Percentiles rank a stretch among this genome's conserved stretches.
Evolutionary conservation across 306 rosid species (phyloP).

Genomic region (Calophaca sinica): DNA sequence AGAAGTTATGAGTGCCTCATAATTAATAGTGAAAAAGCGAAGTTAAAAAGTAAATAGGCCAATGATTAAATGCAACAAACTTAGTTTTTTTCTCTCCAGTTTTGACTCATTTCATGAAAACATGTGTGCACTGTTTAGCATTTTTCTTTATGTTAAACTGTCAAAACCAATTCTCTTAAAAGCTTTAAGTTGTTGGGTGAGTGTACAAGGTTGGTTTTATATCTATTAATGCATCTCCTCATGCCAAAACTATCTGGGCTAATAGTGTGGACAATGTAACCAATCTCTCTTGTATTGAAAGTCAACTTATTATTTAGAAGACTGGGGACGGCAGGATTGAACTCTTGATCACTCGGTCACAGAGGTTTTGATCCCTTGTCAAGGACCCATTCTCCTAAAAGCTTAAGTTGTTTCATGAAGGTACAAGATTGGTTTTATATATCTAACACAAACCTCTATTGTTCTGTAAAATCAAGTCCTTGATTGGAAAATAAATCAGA

Average conservation of each 20-base stretch:
- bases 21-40: not conserved
- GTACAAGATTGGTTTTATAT: conserved; percentile 15
- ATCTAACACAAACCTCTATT: not conserved
- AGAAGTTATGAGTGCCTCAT: conserved; percentile 1
- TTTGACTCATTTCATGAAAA: not conserved
- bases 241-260: not conserved
- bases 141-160: conserved; percentile 12
- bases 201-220: conserved; percentile 8
- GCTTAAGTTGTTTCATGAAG: conserved; percentile 30
- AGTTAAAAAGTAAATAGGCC: conserved; percentile 25
- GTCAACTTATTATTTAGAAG: conserved; percentile 5
- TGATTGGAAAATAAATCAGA: conserved; percentile 31
- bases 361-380: conserved; percentile 7
- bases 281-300: conserved; percentile 4
- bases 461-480: conserved; percentile 31
- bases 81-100: not conserved
- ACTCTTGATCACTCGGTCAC: conserved; percentile 17
- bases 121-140: conserved; percentile 11
- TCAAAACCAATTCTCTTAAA: conserved; percentile 9
- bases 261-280: conserved; percentile 5
- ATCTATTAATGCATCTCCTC: not conserved
- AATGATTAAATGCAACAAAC: conserved; percentile 1
- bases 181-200: conserved; percentile 11
- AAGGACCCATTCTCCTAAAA: conserved; percentile 21
- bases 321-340: conserved; percentile 16